Base-by-base conservation (phyloP, 1,284 basidiomycete species). In the Trichosporon sp. region DNA sequence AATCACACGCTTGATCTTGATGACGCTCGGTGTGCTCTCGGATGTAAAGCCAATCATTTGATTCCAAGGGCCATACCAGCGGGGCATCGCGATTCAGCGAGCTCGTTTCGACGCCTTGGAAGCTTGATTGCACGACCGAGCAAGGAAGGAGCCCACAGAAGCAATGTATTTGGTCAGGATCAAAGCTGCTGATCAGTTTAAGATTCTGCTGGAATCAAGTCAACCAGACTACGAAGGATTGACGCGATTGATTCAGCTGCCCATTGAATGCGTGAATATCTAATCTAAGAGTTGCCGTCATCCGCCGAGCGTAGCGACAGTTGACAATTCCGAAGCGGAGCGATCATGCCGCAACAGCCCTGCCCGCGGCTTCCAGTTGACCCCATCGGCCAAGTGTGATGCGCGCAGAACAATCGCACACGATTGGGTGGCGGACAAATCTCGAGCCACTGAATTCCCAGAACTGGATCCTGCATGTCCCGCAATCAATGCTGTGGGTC, bases 131-230 rank as follows among this genome's bases (percentile, higher is more conserved):
- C 38, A 40, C 43, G 43, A 11, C 19, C 51, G 51, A 54, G 51
- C 1, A 19, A 26, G 2, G 51, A 26, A 4, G 46, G 8, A 40
- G 38, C 38, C 38, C 38, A 40, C 11, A 10, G 51, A 8, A 21
- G 51, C 51, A 54, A 19, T 19, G 51, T 11, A 54, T 54, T 54
- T 54, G 51, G 8, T 54, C 51, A 54, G 51, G 51, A 54, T 54
- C 51, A 26, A 26, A 26, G 51, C 19, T 26, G 51, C 21, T 54
- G 51, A 54, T 54, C 51, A 54, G 51, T 54, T 54, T 54, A 26
- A 54, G 51, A 54, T 26, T 54, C 51, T 54, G 51, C 51, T 54
- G 51, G 51, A 54, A 54, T 54, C 51, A 54, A 21, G 51, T 46
- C 43, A 46, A 11, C 48, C 16, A 16, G 16, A 16, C 26, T 26